These are phyloP conservation scores for Antrodiella citrinella DNA, from an alignment of 768 basidiomycete genomes.

Conservation along the genomic window DNA sequence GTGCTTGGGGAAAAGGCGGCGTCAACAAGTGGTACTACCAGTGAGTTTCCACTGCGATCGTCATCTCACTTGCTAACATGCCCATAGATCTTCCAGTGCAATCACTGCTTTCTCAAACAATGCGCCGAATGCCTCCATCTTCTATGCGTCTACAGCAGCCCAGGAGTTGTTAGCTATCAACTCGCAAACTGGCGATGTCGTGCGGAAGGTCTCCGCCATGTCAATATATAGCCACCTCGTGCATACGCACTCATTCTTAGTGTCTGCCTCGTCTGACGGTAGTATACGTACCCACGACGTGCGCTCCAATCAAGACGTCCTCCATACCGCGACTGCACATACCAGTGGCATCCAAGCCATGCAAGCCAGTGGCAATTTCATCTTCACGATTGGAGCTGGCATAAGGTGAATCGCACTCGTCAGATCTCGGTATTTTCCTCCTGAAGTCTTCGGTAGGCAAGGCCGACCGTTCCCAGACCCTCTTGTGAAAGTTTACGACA, in stretches of 20 bases:
- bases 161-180: constrained; percentile 68
- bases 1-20: constrained; percentile 80
- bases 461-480: constrained; percentile 85
- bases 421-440: not conserved
- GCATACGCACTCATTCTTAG: constrained; percentile 52
- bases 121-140: constrained; percentile 39
- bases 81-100: constrained; percentile 24
- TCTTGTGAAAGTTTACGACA: constrained; percentile 86
- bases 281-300: constrained; percentile 65
- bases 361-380: constrained; percentile 68
- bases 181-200: constrained; percentile 57
- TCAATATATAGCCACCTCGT: constrained; percentile 59
- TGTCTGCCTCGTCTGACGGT: constrained; percentile 71
- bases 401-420: constrained; percentile 48
- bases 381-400: constrained; percentile 83
- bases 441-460: constrained; percentile 42
- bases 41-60: constrained; percentile 32
- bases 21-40: constrained; percentile 76
- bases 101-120: constrained; percentile 39
- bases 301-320: constrained; percentile 28
- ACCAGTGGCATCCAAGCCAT: constrained; percentile 75
- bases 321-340: constrained; percentile 69
- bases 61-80: constrained; percentile 3
- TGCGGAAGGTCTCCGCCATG: constrained; percentile 49
- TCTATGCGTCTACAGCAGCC: constrained; percentile 51